A percentile compares a stretch with the other conserved stretches of the same genome.
Evolutionary conservation across 371 early-diverging fungal species (phyloP).

Genomic region (Rhizopus arrhizus): DNA sequence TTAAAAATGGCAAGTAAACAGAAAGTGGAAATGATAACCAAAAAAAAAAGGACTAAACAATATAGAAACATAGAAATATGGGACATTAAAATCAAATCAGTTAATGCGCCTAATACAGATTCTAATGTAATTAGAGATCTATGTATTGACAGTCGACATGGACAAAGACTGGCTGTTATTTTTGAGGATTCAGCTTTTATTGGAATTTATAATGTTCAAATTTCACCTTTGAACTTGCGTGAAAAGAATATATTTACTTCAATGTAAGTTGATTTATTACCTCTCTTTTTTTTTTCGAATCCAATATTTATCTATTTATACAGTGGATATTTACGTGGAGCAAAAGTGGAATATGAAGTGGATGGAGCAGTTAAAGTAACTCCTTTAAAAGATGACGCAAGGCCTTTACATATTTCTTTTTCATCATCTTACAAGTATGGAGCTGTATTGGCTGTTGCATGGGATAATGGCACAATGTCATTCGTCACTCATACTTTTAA

Average conservation of each 20-base stretch:
- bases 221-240: constrained; percentile 20
- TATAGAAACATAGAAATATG: constrained; percentile 1
- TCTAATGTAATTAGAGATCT: constrained; percentile 34
- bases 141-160: constrained; percentile 31
- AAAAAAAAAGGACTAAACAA: background rate
- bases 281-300: background rate
- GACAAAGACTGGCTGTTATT: constrained; percentile 35
- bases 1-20: constrained; percentile 15
- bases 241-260: constrained; percentile 18
- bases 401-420: constrained; percentile 28
- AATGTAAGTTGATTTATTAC: constrained; percentile 26
- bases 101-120: background rate
- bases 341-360: constrained; percentile 7
- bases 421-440: constrained; percentile 22
- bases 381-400: constrained; percentile 8
- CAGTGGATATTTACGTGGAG: constrained; percentile 45
- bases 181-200: constrained; percentile 33
- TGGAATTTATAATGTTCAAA: constrained; percentile 27
- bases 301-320: background rate
- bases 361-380: constrained; percentile 12
- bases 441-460: constrained; percentile 33
- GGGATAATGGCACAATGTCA: constrained; percentile 33
- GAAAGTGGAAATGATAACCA: background rate
- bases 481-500: constrained; percentile 32
- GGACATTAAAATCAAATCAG: constrained; percentile 17